phyloP scores from a whole-genome alignment of 306 rosid genomes.

The Carpinus viminea region DNA sequence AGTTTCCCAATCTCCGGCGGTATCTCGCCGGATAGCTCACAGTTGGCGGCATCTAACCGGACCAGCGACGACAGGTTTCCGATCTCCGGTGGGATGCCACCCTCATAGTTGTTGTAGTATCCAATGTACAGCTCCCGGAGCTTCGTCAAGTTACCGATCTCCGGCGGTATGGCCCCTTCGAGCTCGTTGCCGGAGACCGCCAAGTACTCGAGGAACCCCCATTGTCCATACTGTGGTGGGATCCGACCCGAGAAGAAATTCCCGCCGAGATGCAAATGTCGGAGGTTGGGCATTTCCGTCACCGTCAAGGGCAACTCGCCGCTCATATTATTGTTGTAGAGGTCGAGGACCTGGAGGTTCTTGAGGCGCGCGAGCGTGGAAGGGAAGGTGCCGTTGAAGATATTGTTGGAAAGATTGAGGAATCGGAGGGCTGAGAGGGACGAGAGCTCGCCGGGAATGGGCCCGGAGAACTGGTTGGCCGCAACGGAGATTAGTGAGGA shows the following conservation, averaged over 20 bases:
- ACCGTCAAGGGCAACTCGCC: slow-evolving; percentile 69
- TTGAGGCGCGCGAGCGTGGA: slow-evolving; percentile 46
- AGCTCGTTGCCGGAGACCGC: slow-evolving; percentile 91
- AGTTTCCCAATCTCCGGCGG: slow-evolving; percentile 73
- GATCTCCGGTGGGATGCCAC: slow-evolving; percentile 77
- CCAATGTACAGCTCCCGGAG: slow-evolving; percentile 86
- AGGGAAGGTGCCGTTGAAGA: slow-evolving; percentile 71
- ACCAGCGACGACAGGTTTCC: slow-evolving; percentile 72
- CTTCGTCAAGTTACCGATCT: slow-evolving; percentile 66
- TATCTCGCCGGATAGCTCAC: slow-evolving; percentile 76
- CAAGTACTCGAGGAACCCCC: slow-evolving; percentile 60
- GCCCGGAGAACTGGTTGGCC: slow-evolving; percentile 52
- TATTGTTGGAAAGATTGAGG: slow-evolving; percentile 84
- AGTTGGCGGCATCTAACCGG: slow-evolving; percentile 80
- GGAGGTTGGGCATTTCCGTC: slow-evolving; percentile 50
- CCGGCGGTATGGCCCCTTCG: slow-evolving; percentile 64
- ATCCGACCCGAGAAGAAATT: slow-evolving; percentile 76
- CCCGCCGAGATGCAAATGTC: slow-evolving; percentile 86
- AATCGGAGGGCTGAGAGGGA: slow-evolving; percentile 46
- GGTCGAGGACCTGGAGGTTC: slow-evolving; percentile 63
- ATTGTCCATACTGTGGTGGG: slow-evolving; percentile 71
- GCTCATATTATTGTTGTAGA: slow-evolving; percentile 82
- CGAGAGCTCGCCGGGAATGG: slow-evolving; percentile 63
- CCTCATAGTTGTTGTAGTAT: slow-evolving; percentile 61
- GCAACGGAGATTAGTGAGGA: slow-evolving; percentile 69